A percentile compares a stretch with the other conserved stretches of the same genome.
Evolutionary conservation across 1,284 basidiomycete species (phyloP).

Genomic region (Leccinum fuscescens): DNA sequence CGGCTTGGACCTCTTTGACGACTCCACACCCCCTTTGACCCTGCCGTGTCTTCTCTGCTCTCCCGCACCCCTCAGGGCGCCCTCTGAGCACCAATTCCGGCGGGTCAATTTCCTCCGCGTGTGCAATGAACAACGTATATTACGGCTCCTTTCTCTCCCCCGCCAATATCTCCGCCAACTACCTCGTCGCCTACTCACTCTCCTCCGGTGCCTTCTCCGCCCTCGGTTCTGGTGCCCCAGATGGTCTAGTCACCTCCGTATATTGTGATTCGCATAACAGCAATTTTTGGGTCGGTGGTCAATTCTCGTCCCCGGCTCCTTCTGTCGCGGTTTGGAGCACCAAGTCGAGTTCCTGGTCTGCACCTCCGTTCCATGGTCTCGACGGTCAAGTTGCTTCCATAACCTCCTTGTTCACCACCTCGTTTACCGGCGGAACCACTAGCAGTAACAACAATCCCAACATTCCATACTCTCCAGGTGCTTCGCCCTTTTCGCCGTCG

Average conservation of each 20-base stretch:
- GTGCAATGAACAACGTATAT: conserved; percentile 58
- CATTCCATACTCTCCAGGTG: conserved; percentile 72
- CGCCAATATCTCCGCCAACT: conserved; percentile 51
- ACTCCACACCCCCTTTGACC: conserved; percentile 59
- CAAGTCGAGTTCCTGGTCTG: conserved; percentile 64
- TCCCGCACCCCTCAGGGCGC: conserved; percentile 63
- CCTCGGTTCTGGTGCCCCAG: conserved; percentile 58
- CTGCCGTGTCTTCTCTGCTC: conserved; percentile 67
- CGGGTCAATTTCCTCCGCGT: conserved; percentile 65
- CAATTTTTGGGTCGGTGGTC: conserved; percentile 85
- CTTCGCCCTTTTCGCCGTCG: conserved; percentile 86
- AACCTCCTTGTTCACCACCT: conserved; percentile 76
- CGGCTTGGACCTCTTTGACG: conserved; percentile 76
- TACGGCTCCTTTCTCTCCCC: conserved; percentile 80
- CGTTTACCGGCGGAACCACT: conserved; percentile 60
- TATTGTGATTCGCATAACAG: conserved; percentile 75
- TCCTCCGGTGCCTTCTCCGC: conserved; percentile 58
- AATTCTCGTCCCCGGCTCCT: conserved; percentile 68
- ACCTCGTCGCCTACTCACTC: conserved; percentile 73
- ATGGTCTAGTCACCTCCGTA: conserved; percentile 74
- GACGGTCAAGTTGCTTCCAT: conserved; percentile 75
- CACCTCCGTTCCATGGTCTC: conserved; percentile 82
- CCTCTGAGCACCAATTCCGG: conserved; percentile 68
- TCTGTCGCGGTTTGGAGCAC: conserved; percentile 82
- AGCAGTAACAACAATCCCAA: conserved; percentile 72